Percentiles rank a stretch among this genome's conserved stretches.
phyloP scores from a whole-genome alignment of 1,139 yeast genomes.

The Geotrichum australiense region DNA sequence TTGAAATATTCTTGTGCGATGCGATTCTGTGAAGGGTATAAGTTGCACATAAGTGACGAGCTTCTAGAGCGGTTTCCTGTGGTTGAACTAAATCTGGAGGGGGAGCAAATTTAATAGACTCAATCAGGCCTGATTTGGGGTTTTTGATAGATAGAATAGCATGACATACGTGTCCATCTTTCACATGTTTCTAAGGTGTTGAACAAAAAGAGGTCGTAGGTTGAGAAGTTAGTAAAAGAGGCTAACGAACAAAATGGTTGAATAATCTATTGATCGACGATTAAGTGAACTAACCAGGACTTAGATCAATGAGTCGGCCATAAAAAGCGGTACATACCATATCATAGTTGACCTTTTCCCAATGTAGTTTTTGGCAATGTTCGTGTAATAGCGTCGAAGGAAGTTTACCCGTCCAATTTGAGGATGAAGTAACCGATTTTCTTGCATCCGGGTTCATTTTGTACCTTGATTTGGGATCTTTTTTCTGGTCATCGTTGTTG shows the following conservation, averaged over 20 bases:
- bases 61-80: slow-evolving; percentile 77
- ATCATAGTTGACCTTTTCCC: slow-evolving; percentile 80
- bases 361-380: slow-evolving; percentile 68
- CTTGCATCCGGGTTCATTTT: slow-evolving; percentile 19
- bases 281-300: too few relatives aligned
- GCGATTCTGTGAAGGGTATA: slow-evolving; percentile 76
- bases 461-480: neutral
- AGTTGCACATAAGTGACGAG: slow-evolving; percentile 86
- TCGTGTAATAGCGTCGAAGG: slow-evolving; percentile 85
- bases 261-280: too few relatives aligned
- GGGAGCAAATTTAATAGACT: slow-evolving; percentile 56
- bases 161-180: slow-evolving; percentile 54
- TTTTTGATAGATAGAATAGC: slow-evolving; percentile 63
- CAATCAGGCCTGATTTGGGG: slow-evolving; percentile 68
- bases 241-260: neutral
- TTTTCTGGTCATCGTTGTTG: too few relatives aligned
- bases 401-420: slow-evolving; percentile 89
- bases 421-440: slow-evolving; percentile 44
- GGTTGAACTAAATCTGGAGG: slow-evolving; percentile 49
- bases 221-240: slow-evolving; percentile 1
- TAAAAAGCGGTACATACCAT: slow-evolving; percentile 44
- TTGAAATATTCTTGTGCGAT: slow-evolving; percentile 71
- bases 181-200: slow-evolving; percentile 31
- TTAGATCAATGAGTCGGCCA: neutral
- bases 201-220: slow-evolving; percentile 1